A percentile compares a stretch with the other conserved stretches of the same genome.
Conservation (phyloP, 768 basidiomycete species). For the Suillus spraguei region DNA sequence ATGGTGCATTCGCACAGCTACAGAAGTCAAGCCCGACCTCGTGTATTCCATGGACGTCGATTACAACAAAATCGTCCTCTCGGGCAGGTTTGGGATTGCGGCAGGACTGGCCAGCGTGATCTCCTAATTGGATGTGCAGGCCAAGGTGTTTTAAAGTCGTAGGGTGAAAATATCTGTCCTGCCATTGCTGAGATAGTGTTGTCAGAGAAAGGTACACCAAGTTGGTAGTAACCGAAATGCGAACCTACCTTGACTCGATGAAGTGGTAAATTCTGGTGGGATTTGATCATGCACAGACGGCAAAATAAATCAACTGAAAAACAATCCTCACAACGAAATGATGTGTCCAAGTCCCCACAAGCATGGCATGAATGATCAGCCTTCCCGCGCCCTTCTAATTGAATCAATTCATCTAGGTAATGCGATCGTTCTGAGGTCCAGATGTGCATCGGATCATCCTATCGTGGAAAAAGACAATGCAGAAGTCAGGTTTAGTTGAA, state of each 20-base stretch:
- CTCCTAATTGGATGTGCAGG: too few species aligned
- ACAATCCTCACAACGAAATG: conserved; percentile 16
- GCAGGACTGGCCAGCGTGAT: too few species aligned
- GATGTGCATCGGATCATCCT: too few species aligned
- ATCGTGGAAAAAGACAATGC: too few species aligned
- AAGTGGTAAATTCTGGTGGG: conserved; percentile 14
- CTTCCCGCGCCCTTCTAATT: conserved; percentile 10
- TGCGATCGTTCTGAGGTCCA: neutral
- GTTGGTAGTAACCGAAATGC: neutral
- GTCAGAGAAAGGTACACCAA: neutral
- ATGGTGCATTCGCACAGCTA: conserved; percentile 15
- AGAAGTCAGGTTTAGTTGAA: too few species aligned
- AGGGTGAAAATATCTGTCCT: too few species aligned
- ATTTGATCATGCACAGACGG: neutral
- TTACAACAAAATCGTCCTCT: conserved; percentile 18
- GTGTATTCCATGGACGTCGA: conserved; percentile 18
- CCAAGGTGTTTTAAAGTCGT: too few species aligned
- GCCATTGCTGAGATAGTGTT: conserved; percentile 2
- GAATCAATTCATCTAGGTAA: conserved; percentile 12
- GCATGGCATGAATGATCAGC: neutral
- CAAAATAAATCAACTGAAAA: conserved; percentile 14
- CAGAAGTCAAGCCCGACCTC: conserved; percentile 24
- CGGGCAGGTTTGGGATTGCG: neutral
- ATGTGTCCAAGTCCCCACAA: neutral
- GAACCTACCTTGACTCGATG: conserved; percentile 23